A percentile compares a stretch with the other conserved stretches of the same genome.
phyloP scores from a whole-genome alignment of 768 basidiomycete species.

The Mycena metata region DNA sequence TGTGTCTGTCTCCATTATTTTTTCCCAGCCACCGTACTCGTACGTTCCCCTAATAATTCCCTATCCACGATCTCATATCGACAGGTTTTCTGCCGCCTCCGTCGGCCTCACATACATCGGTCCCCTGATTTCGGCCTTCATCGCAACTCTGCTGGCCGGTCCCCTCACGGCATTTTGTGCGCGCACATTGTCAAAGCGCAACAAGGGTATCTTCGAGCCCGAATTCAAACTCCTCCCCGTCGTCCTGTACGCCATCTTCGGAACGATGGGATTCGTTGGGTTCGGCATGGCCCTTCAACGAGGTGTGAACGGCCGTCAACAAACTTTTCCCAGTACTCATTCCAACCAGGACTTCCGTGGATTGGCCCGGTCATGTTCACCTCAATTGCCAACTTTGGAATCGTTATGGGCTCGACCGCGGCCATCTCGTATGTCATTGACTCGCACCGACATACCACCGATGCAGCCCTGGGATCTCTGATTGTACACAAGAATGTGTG shows the following conservation, averaged over 20 bases:
- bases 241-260: conserved; percentile 24
- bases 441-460: conserved; percentile 30
- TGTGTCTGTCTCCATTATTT: conserved; percentile 29
- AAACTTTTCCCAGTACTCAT: background rate
- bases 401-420: conserved; percentile 30
- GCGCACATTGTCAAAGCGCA: conserved; percentile 23
- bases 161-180: conserved; percentile 23
- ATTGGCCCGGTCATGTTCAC: conserved; percentile 32
- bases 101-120: conserved; percentile 27
- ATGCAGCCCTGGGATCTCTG: conserved; percentile 29
- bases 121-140: conserved; percentile 23
- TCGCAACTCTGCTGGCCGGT: conserved; percentile 17
- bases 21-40: conserved; percentile 25
- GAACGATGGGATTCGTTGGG: conserved; percentile 29
- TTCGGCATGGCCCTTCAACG: conserved; percentile 25
- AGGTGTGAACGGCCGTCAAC: background rate
- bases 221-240: conserved; percentile 31
- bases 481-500: conserved; percentile 34
- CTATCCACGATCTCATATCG: background rate
- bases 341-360: conserved; percentile 15
- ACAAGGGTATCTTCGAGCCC: conserved; percentile 32
- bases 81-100: conserved; percentile 10
- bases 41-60: background rate
- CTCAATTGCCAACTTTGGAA: conserved; percentile 26
- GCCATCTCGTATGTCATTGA: conserved; percentile 32